Base-by-base conservation (phyloP, 2,329 filamentous ascomycete species). In the Blastomyces percursus region DNA sequence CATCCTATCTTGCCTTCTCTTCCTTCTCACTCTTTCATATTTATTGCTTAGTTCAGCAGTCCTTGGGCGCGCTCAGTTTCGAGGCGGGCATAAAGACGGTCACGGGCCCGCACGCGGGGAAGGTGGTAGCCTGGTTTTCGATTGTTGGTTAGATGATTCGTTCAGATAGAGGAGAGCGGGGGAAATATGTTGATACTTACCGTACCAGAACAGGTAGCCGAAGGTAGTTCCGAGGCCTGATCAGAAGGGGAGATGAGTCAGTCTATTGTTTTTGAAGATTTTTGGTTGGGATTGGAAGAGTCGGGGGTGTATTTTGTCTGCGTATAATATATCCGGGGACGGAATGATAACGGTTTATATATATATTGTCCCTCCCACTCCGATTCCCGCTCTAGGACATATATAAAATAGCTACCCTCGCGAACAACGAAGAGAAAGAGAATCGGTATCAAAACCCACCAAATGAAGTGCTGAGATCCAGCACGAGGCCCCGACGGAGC, bases 171-270 rank as follows among this genome's bases (percentile, higher is more conserved):
- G 48, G 40, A 27, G 48, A 21, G 38, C 32, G 63, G 51, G 42
- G 52, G 50, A 21, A 9, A 11, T 51, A 44, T 62, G 58, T 65
- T n/a, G 65, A 24, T 71, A 80, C 79, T 65, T 79, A 80, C 79
- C 84, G 78, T 87, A 87, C 85, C 85, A 87, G 79, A 81, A 88
- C 72, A 82, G 80, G 76, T 86, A 87, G 69, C 84, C 85, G 74
- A 80, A 79, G 68, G 83, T 78, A 67, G 81, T 80, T 70, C 84
- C 84, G 73, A 87, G 82, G 75, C 84, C 84, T 86, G 64, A 16
- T 46, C 46, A 19, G 35, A n/a, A 40, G 54, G 40, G n/a, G 40
- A 2, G 24, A 12, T 55, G 44, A 42, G 50, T 55, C 46, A 42
- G 50, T 32, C 14, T 1, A 24, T 50, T 58, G 2, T 48, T 21